Evolutionary conservation across 129 eudicot genomes (phyloP).

Genomic region (Kitagawia praeruptora): DNA sequence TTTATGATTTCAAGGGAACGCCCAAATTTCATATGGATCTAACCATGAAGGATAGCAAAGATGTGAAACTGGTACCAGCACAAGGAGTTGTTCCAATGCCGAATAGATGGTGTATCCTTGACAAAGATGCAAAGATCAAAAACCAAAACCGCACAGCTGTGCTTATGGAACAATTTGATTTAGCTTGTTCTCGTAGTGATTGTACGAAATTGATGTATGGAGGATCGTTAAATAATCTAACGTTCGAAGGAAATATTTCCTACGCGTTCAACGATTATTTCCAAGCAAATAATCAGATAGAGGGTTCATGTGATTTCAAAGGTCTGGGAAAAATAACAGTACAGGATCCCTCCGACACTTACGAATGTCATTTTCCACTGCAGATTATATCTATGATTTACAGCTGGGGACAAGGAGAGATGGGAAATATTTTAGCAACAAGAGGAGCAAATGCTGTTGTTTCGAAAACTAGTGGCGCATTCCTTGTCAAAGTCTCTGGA

Average conservation of each 20-base stretch:
- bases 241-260: not conserved
- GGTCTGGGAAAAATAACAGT: not conserved
- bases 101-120: conserved; percentile 15
- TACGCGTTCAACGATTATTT: conserved; percentile 23
- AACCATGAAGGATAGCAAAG: conserved; percentile 5
- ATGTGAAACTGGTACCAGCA: not conserved
- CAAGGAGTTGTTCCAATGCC: conserved; percentile 19
- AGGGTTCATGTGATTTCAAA: not conserved
- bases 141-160: not conserved
- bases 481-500: not conserved
- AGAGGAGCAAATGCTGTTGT: conserved; percentile 3
- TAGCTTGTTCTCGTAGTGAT: conserved; percentile 5
- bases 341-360: not conserved
- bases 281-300: not conserved
- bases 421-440: conserved; percentile 4
- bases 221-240: conserved; percentile 11
- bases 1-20: conserved; percentile 14
- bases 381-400: not conserved
- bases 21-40: conserved; percentile 23
- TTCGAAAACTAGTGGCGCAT: not conserved
- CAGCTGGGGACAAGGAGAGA: conserved; percentile 8
- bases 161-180: not conserved
- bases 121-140: not conserved
- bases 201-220: conserved; percentile 16
- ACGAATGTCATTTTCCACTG: not conserved